Base-by-base conservation (phyloP, 257 asterid species). In the Rauvolfia tetraphylla region DNA sequence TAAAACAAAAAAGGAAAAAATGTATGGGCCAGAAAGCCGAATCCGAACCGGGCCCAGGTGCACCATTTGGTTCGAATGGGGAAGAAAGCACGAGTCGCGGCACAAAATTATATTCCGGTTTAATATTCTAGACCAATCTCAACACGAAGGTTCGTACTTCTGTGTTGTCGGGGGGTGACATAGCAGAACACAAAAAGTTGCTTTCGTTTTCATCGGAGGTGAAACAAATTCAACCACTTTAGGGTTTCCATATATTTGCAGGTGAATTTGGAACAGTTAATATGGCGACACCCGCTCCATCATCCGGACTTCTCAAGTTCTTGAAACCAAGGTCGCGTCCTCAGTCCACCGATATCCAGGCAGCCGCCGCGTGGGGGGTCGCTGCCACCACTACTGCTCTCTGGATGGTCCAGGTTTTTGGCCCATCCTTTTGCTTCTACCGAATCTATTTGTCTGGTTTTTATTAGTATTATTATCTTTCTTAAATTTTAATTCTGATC, bases 331-430 rank as follows among this genome's bases (percentile, higher is more conserved):
- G 80, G 29, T 3, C 25, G 36, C 88, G 93, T 27, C 81, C 78
- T 23, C 94, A 85, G 73, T 34, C 85, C 51, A 77, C 87, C 41
- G 88, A 91, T 68, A 58, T 89, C 5, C 88, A 88, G 85, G 93
- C 98, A 44, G 91, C 88, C 82, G 91, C 85, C 68, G 75, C 78
- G 42, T 93, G 98, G 98, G 97, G 97, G 68, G 89, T 89, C 79
- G 87, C 96, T 76, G 95, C 93, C 79, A 85, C 85, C 65, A 76
- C 95, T 68, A 42, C 84, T 56, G 98, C 90, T 66, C 68, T 93
- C 77, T 91, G 82, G 80, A 31, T 88, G 4, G 46, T 88, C 57
- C 91, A 88, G 87, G 91, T 87, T 56, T 71, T 78, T 78, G 76
- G 38, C 39, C 72, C 31, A 59, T 27, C 36, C 27, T 11, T 68